Evolutionary conservation across 2,329 filamentous ascomycete species (phyloP), one percentile per base, ranked within the genome.

Genomic region (Acrocalymma vagum): DNA sequence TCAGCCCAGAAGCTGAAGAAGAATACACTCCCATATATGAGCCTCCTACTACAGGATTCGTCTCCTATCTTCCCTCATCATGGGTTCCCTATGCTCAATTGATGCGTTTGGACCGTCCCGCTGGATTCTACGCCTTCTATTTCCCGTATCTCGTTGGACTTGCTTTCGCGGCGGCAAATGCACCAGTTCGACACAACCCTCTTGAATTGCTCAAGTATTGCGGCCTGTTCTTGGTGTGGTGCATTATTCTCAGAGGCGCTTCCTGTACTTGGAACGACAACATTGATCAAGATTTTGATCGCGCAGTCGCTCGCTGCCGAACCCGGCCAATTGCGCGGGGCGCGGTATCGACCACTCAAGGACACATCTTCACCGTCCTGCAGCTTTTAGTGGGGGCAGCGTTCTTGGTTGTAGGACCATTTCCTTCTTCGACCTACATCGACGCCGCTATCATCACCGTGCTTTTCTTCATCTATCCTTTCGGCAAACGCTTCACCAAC

Each of bases 211-310:
- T n/a, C n/a, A n/a, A n/a, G n/a, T n/a, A n/a, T n/a, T n/a, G n/a
- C n/a, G n/a, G n/a, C n/a, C n/a, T 34, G 4, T 22, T 24, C 5
- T 24, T 34, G 6, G 5, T 15, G 3, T 13, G 31, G 3, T 4
- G 3, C 20, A 24, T 40, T 3, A 18, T 40, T 16, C 17, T 40
- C 20, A 20, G 29, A 9, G 31, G 26, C 9, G 29, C 46, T 23
- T 43, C 41, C 13, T 82, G 79, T 55, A 71, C 78, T 0, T 81
- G 80, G 65, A 83, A 83, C 55, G 80, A 82, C 53, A 71, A 75
- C 18, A 72, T 78, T 60, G 80, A 83, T 50, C 71, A 75, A 27
- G 75, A 78, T 29, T 68, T 79, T 40, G 80, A 83, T 52, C 74
- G 77, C 3, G 67, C 74, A 43, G 78, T 55, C n/a, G 38, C 16